Base-by-base conservation (phyloP, 768 basidiomycete species). In the Crucibulum laeve region DNA sequence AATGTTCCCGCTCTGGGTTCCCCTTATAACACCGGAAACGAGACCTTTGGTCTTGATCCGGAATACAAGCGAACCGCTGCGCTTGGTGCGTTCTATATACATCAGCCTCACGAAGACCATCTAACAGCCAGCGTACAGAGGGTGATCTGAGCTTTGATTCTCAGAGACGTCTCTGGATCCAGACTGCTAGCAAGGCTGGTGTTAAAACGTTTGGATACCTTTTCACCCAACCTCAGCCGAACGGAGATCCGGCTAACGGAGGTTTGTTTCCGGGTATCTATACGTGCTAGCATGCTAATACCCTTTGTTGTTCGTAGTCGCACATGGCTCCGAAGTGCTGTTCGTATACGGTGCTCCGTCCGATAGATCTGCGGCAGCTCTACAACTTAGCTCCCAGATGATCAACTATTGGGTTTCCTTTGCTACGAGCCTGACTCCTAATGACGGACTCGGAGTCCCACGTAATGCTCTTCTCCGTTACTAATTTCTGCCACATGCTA, bases 371-470 rank as follows among this genome's bases (percentile, higher is more conserved):
- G 44, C 55, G 18, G 46, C 55, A 19, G 48, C 53, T 6, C 33
- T 48, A 30, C 45, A 42, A 1, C 43, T 67, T 3, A 68, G 67
- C 44, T 52, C 44, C 14, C 38, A 58, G n/a, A 67, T 71, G 61
- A 59, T 68, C 21, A 65, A 71, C 44, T 71, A 70, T 43, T 71
- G 67, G 69, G 58, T 71, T 6, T 71, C 70, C 3, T 71, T 70
- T 39, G 61, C 62, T 1, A 64, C 58, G 3, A 61, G 57, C 25
- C 47, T 71, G 28, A 57, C 67, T 44, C 70, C 68, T 3, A 71
- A 71, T 47, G 70, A 71, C 38, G 58, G 59, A 2, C 53, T 48
- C 17, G 68, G 69, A 13, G 36, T 40, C 26, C 17, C 51, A 40
- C 62, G 65, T 67, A 45, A 38, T n/a, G 60, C 54, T 11, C 25